A percentile compares a stretch with the other conserved stretches of the same genome.
These are phyloP conservation scores for Alternaria panax DNA, from an alignment of 2,329 filamentous ascomycete genomes.

Conservation along the genomic window DNA sequence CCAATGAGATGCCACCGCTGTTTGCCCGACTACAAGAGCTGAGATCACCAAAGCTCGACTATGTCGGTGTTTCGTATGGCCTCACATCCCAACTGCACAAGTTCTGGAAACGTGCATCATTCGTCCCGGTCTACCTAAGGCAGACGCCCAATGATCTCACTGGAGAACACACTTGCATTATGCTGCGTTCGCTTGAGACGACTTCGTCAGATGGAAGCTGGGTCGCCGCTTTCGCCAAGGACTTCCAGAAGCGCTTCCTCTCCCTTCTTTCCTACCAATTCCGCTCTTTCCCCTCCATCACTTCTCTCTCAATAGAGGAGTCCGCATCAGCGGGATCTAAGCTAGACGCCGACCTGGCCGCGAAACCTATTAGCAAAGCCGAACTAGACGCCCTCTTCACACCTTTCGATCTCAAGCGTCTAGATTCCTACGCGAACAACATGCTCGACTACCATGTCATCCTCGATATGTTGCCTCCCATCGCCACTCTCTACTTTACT, in stretches of 20 bases:
- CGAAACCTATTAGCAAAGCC: constrained; percentile 69
- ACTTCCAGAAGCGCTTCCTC: constrained; percentile 95
- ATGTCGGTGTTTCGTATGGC: constrained; percentile 94
- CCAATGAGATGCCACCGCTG: constrained; percentile 88
- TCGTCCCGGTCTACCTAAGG: constrained; percentile 89
- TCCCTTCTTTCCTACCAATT: constrained; percentile 92
- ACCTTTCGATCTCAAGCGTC: constrained; percentile 91
- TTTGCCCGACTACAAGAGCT: constrained; percentile 89
- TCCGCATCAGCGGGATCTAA: constrained; percentile 77
- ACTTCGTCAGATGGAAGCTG: constrained; percentile 71
- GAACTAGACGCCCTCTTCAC: constrained; percentile 82
- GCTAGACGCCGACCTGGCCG: constrained; percentile 62
- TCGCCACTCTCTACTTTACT: constrained; percentile 85
- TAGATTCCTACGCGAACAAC: constrained; percentile 95
- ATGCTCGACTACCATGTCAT: constrained; percentile 98
- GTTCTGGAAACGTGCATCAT: constrained; percentile 92
- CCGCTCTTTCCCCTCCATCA: constrained; percentile 76
- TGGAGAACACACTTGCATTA: constrained; percentile 96
- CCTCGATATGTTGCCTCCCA: constrained; percentile 84
- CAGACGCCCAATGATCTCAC: constrained; percentile 97
- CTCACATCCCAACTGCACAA: constrained; percentile 86
- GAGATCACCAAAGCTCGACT: constrained; percentile 81
- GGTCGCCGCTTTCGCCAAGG: constrained; percentile 88
- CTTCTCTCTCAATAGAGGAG: constrained; percentile 87
- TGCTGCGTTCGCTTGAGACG: constrained; percentile 79